Evolutionary conservation across 1,284 basidiomycete genomes (phyloP), one percentile per base, ranked within the genome.

Genomic region (Ganoderma boninense): DNA sequence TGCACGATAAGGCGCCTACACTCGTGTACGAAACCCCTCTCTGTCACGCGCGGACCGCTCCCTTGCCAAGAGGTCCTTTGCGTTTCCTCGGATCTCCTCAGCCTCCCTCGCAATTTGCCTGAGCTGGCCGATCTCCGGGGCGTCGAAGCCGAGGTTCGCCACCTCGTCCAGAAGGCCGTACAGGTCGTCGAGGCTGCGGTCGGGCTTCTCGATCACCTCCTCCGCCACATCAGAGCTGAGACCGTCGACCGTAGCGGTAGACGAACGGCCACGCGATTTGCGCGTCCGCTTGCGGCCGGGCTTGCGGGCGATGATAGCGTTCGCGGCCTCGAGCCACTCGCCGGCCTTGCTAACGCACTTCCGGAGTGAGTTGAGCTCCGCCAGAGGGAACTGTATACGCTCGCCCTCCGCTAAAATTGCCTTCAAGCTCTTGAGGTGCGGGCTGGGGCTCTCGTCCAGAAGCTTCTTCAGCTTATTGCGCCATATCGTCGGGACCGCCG

Each of bases 321-420:
- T 94, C 65, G 90, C 92, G 11, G 90, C 87, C 65, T 94, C 92
- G 5, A 97, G 85, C 96, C 96, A 97, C 72, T 93, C 90, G 75
- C 92, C 94, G 32, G 94, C 96, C 69, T 90, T 87, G 54, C 82
- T 86, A 64, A 98, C 93, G 78, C 95, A 96, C 78, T 90, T 92
- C 62, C 91, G 89, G 60, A 98, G 87, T 61, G 89, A 84, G 26
- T 84, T 82, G 62, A 97, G 85, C 79, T 97, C 95, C 2, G 89
- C 86, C 23, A 98, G 86, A 32, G 87, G 85, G 77, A 90, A 89
- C 62, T 89, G 90, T 78, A 97, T 95, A 68, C 91, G 91, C 75
- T 98, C 96, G 26, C 95, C 97, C 79, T 98, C 97, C 0, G 92
- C 88, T 32, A 96, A 85, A 20, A 97, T 83, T 7, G 92, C 89